Conservation (phyloP, 345 rosid species). For the Lagerstroemia speciosa region DNA sequence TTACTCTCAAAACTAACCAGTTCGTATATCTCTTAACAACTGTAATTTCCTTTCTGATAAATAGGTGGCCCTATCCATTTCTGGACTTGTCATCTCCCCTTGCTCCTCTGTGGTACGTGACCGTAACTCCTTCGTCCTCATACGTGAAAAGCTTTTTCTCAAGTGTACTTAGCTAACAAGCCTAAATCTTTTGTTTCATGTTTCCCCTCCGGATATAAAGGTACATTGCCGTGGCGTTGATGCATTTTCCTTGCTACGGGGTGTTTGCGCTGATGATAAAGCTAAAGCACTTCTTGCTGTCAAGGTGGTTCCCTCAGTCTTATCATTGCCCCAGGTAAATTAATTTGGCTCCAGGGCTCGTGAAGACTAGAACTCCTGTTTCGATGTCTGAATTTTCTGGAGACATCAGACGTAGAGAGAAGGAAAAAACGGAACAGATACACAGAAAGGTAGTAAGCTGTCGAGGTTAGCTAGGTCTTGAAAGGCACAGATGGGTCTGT, state of each 20-base stretch:
- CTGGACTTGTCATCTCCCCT: slow-evolving; percentile 78
- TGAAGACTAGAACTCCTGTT: not conserved
- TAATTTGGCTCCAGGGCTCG: not conserved
- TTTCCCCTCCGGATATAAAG: too few relatives aligned
- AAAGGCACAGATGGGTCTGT: not conserved
- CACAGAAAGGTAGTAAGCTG: not conserved
- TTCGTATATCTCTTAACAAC: not conserved
- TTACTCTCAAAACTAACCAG: too few relatives aligned
- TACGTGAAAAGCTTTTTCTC: too few relatives aligned
- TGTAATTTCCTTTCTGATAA: slow-evolving; percentile 3
- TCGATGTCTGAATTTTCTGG: not conserved
- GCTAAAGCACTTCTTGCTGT: slow-evolving; percentile 54
- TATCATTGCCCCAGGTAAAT: slow-evolving; percentile 39
- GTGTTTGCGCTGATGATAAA: slow-evolving; percentile 50
- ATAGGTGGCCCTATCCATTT: slow-evolving; percentile 99
- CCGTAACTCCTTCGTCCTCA: too few relatives aligned
- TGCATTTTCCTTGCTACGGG: slow-evolving; percentile 87
- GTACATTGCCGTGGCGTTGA: slow-evolving; percentile 52
- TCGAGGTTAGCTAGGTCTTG: not conserved
- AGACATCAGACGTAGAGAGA: not conserved
- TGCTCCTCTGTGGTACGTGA: slow-evolving; percentile 75
- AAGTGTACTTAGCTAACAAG: too few relatives aligned
- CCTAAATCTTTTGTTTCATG: too few relatives aligned
- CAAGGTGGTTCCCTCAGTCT: slow-evolving; percentile 71
- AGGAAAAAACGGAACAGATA: not conserved